These are phyloP conservation scores for Silene noctiflora DNA, from an alignment of 179 eudicot species.

Conservation along the genomic window DNA sequence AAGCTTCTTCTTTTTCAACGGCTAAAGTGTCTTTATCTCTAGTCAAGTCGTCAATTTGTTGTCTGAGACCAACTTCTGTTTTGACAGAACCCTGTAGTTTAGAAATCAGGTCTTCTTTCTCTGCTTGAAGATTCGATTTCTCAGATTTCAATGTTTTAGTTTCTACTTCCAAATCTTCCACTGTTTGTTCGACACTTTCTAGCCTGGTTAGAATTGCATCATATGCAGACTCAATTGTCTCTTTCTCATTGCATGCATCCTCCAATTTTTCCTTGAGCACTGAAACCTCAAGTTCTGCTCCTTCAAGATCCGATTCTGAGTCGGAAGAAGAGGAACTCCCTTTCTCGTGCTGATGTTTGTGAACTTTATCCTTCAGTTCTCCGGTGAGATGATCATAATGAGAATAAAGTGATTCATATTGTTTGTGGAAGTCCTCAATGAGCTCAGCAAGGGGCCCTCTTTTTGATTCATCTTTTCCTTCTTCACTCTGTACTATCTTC, in stretches of 20 bases:
- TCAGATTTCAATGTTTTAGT: slow-evolving; percentile 25
- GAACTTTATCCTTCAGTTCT: slow-evolving; percentile 56
- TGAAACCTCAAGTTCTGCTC: slow-evolving; percentile 40
- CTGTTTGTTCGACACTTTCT: slow-evolving; percentile 35
- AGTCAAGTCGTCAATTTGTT: slow-evolving; percentile 29
- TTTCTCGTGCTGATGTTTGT: slow-evolving; percentile 36
- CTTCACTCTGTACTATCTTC: slow-evolving; percentile 41
- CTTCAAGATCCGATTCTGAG: slow-evolving; percentile 51
- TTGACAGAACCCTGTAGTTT: slow-evolving; percentile 20
- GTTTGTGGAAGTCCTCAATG: slow-evolving; percentile 63
- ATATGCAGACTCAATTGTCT: slow-evolving; percentile 41
- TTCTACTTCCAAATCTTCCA: slow-evolving; percentile 31
- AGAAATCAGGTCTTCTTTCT: slow-evolving; percentile 31
- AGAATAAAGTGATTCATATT: slow-evolving; percentile 62
- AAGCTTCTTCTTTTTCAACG: slow-evolving; percentile 32
- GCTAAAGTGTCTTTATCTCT: slow-evolving; percentile 27
- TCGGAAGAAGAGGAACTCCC: slow-evolving; percentile 38
- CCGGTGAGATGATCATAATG: slow-evolving; percentile 75
- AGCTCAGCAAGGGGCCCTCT: slow-evolving; percentile 44
- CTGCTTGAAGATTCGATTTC: slow-evolving; percentile 27
- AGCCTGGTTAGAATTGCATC: slow-evolving; percentile 29
- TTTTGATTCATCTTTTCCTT: slow-evolving; percentile 41
- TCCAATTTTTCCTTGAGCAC: slow-evolving; percentile 50
- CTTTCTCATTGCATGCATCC: slow-evolving; percentile 46
- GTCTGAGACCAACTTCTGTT: slow-evolving; percentile 29